Evolutionary conservation across 1,284 basidiomycete species (phyloP).

Genomic region (Leccinum fallax): DNA sequence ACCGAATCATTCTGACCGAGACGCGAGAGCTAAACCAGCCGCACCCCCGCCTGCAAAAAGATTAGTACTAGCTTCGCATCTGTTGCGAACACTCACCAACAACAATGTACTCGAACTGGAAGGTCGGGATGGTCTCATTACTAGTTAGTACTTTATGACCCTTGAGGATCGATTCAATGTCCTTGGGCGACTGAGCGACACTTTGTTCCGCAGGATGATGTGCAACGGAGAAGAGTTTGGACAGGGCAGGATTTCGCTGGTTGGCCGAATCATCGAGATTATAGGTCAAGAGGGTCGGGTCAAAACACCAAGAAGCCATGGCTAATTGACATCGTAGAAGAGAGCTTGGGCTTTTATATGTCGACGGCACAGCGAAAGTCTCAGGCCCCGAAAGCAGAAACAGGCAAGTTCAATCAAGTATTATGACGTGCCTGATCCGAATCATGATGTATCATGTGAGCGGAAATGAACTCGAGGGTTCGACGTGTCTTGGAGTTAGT

Average conservation of each 20-base stretch:
- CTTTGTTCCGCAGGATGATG: conserved; percentile 5
- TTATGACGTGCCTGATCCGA: background rate
- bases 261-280: background rate
- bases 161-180: conserved; percentile 6
- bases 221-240: conserved; percentile 2
- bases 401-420: background rate
- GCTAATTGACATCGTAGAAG: background rate
- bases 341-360: background rate
- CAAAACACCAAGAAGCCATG: background rate
- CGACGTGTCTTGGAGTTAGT: background rate
- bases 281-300: background rate
- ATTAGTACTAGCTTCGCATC: background rate
- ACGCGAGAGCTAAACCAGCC: conserved; percentile 21
- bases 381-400: background rate
- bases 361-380: background rate
- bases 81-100: conserved; percentile 10
- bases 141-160: background rate
- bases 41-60: conserved; percentile 19
- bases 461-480: background rate
- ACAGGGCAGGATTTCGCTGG: background rate
- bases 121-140: background rate
- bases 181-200: background rate
- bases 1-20: conserved; percentile 9
- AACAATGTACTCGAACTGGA: conserved; percentile 21
- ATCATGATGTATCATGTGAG: background rate